Percentiles rank a stretch among this genome's conserved stretches.
These are phyloP conservation scores for Lippia alba DNA, from an alignment of 305 asterid species.

Conservation along the genomic window DNA sequence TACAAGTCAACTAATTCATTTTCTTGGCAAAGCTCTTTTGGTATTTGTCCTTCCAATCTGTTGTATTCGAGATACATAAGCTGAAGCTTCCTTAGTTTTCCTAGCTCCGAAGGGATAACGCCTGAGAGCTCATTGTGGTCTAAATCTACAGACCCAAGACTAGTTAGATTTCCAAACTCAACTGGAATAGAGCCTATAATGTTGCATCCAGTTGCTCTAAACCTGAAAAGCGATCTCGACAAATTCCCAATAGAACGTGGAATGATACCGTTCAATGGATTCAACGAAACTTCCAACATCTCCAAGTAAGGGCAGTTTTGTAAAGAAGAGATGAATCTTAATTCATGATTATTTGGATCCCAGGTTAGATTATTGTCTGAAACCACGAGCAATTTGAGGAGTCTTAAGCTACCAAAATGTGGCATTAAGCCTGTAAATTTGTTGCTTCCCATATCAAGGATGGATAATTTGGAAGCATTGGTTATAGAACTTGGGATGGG, in stretches of 20 bases:
- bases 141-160: no score
- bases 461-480: constrained; percentile 34
- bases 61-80: constrained; percentile 28
- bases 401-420: background rate
- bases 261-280: constrained; percentile 25
- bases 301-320: constrained; percentile 23
- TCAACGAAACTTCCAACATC: background rate
- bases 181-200: no score
- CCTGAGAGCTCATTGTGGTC: no score
- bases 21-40: background rate
- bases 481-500: constrained; percentile 24
- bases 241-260: constrained; percentile 8
- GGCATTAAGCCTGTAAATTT: constrained; percentile 26
- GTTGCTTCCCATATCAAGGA: constrained; percentile 3
- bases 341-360: no score
- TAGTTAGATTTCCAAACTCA: no score
- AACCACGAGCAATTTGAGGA: no score
- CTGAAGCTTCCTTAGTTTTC: background rate
- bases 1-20: no score
- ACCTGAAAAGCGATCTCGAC: no score
- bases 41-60: constrained; percentile 27
- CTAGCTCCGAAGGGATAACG: no score
- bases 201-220: no score
- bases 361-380: no score
- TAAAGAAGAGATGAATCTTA: constrained; percentile 18